Percentiles rank a stretch among this genome's conserved stretches.
phyloP scores from a whole-genome alignment of 1,284 basidiomycete genomes.

The Spongispora temasekensis region DNA sequence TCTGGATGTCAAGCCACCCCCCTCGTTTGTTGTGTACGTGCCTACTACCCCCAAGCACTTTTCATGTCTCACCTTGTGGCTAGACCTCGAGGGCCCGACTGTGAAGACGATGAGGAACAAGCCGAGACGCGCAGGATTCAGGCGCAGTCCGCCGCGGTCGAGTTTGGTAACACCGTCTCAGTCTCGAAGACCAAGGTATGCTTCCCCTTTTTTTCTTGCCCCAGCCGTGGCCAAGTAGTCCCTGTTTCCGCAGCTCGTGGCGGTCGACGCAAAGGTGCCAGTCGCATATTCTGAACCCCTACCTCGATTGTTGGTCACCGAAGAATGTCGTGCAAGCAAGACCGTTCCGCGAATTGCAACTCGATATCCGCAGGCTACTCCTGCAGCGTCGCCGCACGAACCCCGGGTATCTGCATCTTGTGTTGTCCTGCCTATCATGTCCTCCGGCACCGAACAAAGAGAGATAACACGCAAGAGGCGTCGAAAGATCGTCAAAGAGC shows the following conservation, averaged over 20 bases:
- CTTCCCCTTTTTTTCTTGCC: neutral
- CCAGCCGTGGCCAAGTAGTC: neutral
- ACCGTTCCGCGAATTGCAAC: neutral
- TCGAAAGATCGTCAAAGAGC: conserved; percentile 20
- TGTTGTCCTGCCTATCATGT: conserved; percentile 20
- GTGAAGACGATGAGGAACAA: conserved; percentile 43
- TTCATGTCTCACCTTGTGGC: neutral
- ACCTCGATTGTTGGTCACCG: conserved; percentile 24
- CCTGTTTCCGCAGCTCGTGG: conserved; percentile 10
- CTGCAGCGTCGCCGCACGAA: conserved; percentile 27
- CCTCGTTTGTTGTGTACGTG: conserved; percentile 38
- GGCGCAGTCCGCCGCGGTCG: conserved; percentile 42
- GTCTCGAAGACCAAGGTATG: too few relatives aligned
- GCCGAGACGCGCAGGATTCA: conserved; percentile 41
- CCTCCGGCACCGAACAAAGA: neutral
- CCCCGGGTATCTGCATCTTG: conserved; percentile 16
- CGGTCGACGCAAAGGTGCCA: conserved; percentile 12
- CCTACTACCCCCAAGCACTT: conserved; percentile 31
- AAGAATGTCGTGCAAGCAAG: conserved; percentile 16
- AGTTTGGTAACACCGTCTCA: too few relatives aligned
- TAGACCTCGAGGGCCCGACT: conserved; percentile 47
- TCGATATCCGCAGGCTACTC: neutral
- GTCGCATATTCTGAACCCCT: conserved; percentile 1
- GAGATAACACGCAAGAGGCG: conserved; percentile 3
- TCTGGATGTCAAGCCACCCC: conserved; percentile 42